A percentile compares a stretch with the other conserved stretches of the same genome.
Conservation (phyloP, 306 rosid species). For the Gastrolobium bilobum region DNA sequence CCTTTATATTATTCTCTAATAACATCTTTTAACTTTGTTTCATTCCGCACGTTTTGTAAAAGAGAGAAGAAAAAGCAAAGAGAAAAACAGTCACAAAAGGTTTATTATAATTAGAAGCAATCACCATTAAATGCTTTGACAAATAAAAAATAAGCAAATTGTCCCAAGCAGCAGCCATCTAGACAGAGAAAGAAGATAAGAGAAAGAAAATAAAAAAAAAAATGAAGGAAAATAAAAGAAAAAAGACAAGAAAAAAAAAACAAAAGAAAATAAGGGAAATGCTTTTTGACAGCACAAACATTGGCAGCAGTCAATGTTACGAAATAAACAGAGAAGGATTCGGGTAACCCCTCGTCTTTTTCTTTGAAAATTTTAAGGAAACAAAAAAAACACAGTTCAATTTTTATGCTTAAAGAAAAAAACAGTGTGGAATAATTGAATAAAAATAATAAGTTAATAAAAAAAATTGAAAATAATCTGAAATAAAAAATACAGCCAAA, state of each 20-base stretch:
- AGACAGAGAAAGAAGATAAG: not conserved
- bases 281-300: constrained; percentile 55
- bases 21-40: not conserved
- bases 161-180: not conserved
- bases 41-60: not conserved
- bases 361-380: constrained; percentile 6
- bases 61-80: not conserved
- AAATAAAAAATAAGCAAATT: constrained; percentile 31
- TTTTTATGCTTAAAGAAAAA: not conserved
- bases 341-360: constrained; percentile 31
- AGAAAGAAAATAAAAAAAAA: not conserved
- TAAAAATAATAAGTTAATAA: not conserved
- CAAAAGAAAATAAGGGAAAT: constrained; percentile 10
- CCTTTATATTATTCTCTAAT: no score
- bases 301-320: constrained; percentile 44
- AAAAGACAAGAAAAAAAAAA: constrained; percentile 9
- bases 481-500: constrained; percentile 7
- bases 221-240: not conserved
- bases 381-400: not conserved
- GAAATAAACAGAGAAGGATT: constrained; percentile 44
- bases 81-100: not conserved
- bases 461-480: not conserved
- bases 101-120: constrained; percentile 4
- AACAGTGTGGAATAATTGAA: not conserved
- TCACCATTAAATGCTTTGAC: constrained; percentile 19